Evolutionary conservation across 345 rosid genomes (phyloP), one percentile per base, ranked within the genome.

Genomic region (Acer campestre): DNA sequence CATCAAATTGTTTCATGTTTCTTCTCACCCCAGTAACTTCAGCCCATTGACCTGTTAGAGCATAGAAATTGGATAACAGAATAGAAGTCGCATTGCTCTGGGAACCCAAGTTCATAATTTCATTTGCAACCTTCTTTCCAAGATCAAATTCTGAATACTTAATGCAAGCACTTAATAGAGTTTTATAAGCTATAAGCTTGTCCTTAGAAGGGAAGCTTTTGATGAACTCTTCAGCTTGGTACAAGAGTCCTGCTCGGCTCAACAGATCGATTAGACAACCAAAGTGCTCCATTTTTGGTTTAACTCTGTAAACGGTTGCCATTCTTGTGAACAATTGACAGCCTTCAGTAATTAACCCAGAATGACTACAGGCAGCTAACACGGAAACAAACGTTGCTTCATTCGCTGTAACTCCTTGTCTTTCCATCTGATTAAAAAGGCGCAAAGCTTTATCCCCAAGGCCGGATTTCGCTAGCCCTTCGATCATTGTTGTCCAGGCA

Each of bases 391-490:
- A 74, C 0, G 85, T 83, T 11, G 83, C 85, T 76, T 77, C 83
- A 51, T 77, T 83, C 3, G 86, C 81, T 11, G 0, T 12, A 3
- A 77, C 55, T 20, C 79, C 71, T 38, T 70, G 70, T 14, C 73
- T 73, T 35, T 80, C 83, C 86, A 83, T 83, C 71, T 58, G 79
- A 42, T 56, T 48, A 59, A 80, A 83, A 53, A 70, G 51, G 18
- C 22, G 1, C 74, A 80, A 29, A 80, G 86, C 79, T 77, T 77
- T 70, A 59, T 18, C 48, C 5, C 80, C 83, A 69, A 42, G 27
- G 3, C 85, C 85, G 61, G 74, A 69, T 56, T 73, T 83, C 4
- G 80, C 80, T 44, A 83, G 78, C 80, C 85, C 85, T 64, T 77
- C 83, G 6, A 83, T 80, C 76, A 83, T 48, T 58, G 79, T 55